Percentiles rank a stretch among this genome's conserved stretches.
These are phyloP conservation scores for Paracamarosporium sp. DNA, from an alignment of 2,329 filamentous ascomycete genomes.

Conservation along the genomic window DNA sequence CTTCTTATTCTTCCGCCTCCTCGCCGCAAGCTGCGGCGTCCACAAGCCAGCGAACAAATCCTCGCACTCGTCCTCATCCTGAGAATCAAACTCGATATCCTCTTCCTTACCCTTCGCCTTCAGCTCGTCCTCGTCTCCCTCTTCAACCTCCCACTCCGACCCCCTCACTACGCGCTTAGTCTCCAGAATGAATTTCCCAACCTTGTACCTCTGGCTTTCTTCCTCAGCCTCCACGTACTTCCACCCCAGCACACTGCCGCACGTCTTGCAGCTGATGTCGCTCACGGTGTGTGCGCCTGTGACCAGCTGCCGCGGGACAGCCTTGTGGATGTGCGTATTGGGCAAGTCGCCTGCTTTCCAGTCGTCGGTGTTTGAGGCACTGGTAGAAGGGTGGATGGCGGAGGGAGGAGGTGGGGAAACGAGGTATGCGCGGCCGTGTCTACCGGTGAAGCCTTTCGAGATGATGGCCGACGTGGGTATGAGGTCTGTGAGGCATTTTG, in stretches of 20 bases:
- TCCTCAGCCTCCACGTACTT: conserved; percentile 70
- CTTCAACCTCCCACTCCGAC: conserved; percentile 59
- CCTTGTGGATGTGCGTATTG: conserved; percentile 64
- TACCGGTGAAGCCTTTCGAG: conserved; percentile 70
- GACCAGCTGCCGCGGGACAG: conserved; percentile 65
- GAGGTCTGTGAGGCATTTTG: conserved; percentile 65
- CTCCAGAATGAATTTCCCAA: conserved; percentile 72
- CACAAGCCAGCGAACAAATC: conserved; percentile 69
- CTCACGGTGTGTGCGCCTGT: conserved; percentile 69
- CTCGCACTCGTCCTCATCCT: conserved; percentile 72
- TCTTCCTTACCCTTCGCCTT: conserved; percentile 23
- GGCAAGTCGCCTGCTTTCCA: conserved; percentile 52
- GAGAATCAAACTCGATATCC: conserved; percentile 66
- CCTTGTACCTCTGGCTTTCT: conserved; percentile 67
- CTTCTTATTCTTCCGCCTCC: conserved; percentile 33
- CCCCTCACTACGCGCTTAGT: conserved; percentile 61
- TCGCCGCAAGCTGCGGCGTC: conserved; percentile 61
- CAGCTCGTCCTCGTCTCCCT: conserved; percentile 26
- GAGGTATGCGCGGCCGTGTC: conserved; percentile 69
- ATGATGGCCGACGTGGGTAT: conserved; percentile 66
- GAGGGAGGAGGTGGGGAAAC: conserved; percentile 56
- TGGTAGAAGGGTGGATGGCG: conserved; percentile 24
- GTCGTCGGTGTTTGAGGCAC: conserved; percentile 10
- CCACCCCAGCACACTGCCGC: conserved; percentile 66
- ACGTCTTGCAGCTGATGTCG: conserved; percentile 65